Percentiles rank a stretch among this genome's conserved stretches.
Conservation (phyloP, 2,329 filamentous ascomycete genomes). For the Dryadomyces quercus-mongolicae region DNA sequence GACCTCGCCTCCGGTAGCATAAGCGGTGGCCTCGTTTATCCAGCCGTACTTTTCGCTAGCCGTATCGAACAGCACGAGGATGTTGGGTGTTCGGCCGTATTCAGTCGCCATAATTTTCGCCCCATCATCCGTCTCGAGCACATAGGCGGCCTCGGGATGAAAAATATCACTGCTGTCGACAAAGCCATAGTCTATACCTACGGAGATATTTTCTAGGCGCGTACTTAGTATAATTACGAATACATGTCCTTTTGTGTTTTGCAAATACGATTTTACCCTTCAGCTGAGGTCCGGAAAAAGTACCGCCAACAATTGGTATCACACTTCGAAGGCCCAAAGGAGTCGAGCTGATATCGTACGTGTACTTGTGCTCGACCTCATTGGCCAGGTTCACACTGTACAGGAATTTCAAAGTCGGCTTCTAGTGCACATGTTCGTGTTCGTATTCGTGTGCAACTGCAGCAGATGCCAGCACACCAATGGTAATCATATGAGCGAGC, state of each 20-base stretch:
- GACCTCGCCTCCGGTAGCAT: slow-evolving; percentile 7
- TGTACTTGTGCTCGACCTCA: too few relatives aligned
- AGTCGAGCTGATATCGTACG: slow-evolving; percentile 14
- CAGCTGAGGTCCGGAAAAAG: slow-evolving; percentile 22
- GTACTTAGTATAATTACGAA: too few relatives aligned
- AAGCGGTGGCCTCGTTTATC: slow-evolving; percentile 23
- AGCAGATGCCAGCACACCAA: too few relatives aligned
- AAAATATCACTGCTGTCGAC: slow-evolving; percentile 22
- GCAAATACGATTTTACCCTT: too few relatives aligned
- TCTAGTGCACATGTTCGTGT: too few relatives aligned
- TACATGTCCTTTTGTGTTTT: too few relatives aligned
- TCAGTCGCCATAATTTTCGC: slow-evolving; percentile 25
- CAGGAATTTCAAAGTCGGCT: slow-evolving; percentile 15
- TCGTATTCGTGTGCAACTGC: too few relatives aligned
- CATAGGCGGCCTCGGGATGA: slow-evolving; percentile 25
- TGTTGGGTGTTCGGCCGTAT: slow-evolving; percentile 22
- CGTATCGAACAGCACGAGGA: slow-evolving; percentile 23
- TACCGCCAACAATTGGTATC: slow-evolving; percentile 23
- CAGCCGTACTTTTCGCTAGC: slow-evolving; percentile 23
- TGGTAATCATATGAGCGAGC: too few relatives aligned
- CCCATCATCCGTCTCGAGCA: slow-evolving; percentile 25
- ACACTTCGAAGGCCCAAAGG: slow-evolving; percentile 17
- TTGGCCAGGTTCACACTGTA: slow-evolving; percentile 18
- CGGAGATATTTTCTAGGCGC: slow-evolving; percentile 20
- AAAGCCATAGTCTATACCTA: slow-evolving; percentile 26